phyloP scores from a whole-genome alignment of 2,329 filamentous ascomycete genomes.

The Stenocarpella maydis region DNA sequence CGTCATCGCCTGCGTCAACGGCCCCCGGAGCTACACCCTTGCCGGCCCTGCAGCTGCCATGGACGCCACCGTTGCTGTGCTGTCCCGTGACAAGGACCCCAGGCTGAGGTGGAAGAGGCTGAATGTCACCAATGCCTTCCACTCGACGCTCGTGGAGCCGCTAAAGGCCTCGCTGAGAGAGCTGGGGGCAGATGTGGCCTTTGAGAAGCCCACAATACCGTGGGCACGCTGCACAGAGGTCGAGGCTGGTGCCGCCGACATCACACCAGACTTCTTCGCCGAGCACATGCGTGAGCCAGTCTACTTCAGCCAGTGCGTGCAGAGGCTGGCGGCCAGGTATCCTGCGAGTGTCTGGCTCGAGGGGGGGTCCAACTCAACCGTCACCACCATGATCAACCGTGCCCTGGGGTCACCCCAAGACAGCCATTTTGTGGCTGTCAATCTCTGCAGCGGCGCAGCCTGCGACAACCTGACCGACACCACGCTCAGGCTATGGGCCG shows the following conservation, averaged over 20 bases:
- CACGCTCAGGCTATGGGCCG: constrained; percentile 50
- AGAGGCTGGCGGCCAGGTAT: constrained; percentile 32
- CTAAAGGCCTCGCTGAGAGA: constrained; percentile 46
- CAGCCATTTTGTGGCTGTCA: constrained; percentile 39
- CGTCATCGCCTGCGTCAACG: constrained; percentile 57
- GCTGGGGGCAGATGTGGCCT: constrained; percentile 41
- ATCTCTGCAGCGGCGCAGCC: constrained; percentile 37
- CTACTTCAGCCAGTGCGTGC: constrained; percentile 49
- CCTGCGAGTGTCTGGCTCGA: constrained; percentile 48
- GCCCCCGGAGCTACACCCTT: constrained; percentile 51
- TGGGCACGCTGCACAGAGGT: constrained; percentile 35
- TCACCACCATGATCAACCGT: constrained; percentile 46
- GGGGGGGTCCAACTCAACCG: constrained; percentile 49
- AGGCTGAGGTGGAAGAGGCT: constrained; percentile 48
- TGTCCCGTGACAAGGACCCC: constrained; percentile 35
- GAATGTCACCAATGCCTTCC: constrained; percentile 57
- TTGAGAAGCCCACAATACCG: constrained; percentile 46
- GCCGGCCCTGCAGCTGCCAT: constrained; percentile 48
- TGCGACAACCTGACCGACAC: constrained; percentile 39
- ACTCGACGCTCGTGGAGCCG: constrained; percentile 51
- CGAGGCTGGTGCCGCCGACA: too few relatives aligned
- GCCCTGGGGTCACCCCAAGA: constrained; percentile 28
- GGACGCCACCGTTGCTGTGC: constrained; percentile 40
- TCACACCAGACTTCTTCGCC: constrained; percentile 39
- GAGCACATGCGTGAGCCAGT: constrained; percentile 54